Evolutionary conservation across 306 rosid genomes (phyloP).

Genomic region (Cotoneaster glaucophyllus): DNA sequence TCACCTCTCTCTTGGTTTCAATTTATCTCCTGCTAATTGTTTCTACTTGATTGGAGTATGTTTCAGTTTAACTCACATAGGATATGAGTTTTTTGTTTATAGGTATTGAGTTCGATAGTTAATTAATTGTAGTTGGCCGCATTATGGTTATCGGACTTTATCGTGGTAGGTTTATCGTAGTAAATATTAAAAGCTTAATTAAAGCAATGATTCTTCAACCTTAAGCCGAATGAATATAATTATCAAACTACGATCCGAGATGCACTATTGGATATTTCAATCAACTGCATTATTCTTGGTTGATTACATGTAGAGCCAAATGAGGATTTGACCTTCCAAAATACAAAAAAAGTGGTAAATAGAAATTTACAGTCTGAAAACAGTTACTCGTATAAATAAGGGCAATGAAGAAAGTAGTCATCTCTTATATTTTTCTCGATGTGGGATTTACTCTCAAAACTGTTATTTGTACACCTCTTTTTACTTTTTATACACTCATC

Average conservation of each 20-base stretch:
- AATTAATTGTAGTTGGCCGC: too few species aligned
- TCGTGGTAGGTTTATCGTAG: background rate
- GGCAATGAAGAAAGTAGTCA: too few species aligned
- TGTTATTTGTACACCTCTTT: too few species aligned
- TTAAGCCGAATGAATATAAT: too few species aligned
- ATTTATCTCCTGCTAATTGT: background rate
- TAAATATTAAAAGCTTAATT: background rate
- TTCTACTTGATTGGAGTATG: background rate
- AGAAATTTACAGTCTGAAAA: too few species aligned
- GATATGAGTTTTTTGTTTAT: background rate
- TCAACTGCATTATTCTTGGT: background rate
- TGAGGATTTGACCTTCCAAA: background rate
- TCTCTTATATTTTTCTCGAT: too few species aligned
- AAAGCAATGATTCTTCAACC: background rate
- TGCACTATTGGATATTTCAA: background rate
- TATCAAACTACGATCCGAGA: background rate
- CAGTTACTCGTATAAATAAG: background rate
- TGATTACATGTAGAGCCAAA: background rate
- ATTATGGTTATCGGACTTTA: background rate
- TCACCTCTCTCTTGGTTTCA: background rate
- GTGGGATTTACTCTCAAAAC: too few species aligned
- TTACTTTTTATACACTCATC: too few species aligned
- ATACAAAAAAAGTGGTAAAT: background rate
- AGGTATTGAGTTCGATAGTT: too few species aligned
- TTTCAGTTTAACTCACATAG: background rate